These are phyloP conservation scores for Coprinopsis cinerea DNA, from an alignment of 768 basidiomycete genomes.

Conservation along the genomic window DNA sequence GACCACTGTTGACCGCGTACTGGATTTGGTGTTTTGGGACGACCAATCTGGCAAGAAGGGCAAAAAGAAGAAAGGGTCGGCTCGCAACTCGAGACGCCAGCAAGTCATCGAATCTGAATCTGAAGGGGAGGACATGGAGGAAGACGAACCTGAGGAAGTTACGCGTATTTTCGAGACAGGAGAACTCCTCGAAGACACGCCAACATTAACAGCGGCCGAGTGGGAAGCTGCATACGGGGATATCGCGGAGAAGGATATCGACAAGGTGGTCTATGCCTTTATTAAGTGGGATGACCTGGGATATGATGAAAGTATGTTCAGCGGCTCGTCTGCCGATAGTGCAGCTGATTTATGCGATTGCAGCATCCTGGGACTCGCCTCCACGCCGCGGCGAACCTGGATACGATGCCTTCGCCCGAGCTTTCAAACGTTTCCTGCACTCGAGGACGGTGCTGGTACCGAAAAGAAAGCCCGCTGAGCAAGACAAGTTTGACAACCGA, in stretches of 20 bases:
- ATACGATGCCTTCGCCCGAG: slow-evolving; percentile 60
- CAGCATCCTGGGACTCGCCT: slow-evolving; percentile 93
- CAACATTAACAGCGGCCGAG: slow-evolving; percentile 56
- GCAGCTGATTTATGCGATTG: slow-evolving; percentile 5
- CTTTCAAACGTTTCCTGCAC: slow-evolving; percentile 60
- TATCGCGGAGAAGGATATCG: slow-evolving; percentile 46
- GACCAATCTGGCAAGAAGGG: slow-evolving; percentile 16
- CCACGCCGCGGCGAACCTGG: slow-evolving; percentile 52
- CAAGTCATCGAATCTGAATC: slow-evolving; percentile 15
- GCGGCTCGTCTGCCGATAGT: neutral
- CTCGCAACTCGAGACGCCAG: slow-evolving; percentile 11
- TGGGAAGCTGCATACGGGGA: slow-evolving; percentile 45
- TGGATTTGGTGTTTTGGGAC: slow-evolving; percentile 71
- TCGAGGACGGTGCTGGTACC: slow-evolving; percentile 59
- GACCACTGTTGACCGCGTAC: slow-evolving; percentile 88
- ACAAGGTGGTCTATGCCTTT: slow-evolving; percentile 73
- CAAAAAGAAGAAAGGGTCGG: slow-evolving; percentile 20
- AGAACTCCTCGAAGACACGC: slow-evolving; percentile 49
- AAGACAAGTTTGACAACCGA: slow-evolving; percentile 45
- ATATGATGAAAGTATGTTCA: slow-evolving; percentile 74
- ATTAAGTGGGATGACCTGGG: slow-evolving; percentile 91
- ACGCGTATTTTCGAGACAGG: slow-evolving; percentile 49
- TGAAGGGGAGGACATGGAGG: slow-evolving; percentile 25
- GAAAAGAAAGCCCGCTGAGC: slow-evolving; percentile 35
- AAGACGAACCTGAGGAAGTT: slow-evolving; percentile 25